Percentiles rank a stretch among this genome's conserved stretches.
These are phyloP conservation scores for Penicilliopsis zonata DNA, from an alignment of 495 filamentous ascomycete genomes.

Conservation along the genomic window DNA sequence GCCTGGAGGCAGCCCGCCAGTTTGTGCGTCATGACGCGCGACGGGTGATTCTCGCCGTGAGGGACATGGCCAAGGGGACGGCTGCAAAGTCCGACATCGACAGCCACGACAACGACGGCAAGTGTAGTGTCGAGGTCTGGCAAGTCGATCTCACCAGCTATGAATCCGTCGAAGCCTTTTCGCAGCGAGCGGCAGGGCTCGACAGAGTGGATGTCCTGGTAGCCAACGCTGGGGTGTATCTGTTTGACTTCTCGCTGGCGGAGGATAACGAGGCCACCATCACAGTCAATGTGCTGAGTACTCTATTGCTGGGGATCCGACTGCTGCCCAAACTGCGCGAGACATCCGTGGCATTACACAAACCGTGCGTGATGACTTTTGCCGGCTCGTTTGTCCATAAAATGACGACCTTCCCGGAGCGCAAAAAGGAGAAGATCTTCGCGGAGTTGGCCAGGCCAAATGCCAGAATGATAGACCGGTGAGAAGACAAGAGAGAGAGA, in stretches of 20 bases:
- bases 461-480: constrained; percentile 3
- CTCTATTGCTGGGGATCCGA: constrained; percentile 30
- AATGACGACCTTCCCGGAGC: constrained; percentile 19
- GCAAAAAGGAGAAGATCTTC: constrained; percentile 17
- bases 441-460: constrained; percentile 17
- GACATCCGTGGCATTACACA: constrained; percentile 14
- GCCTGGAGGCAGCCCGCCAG: constrained; percentile 36
- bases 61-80: constrained; percentile 24
- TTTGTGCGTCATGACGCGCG: constrained; percentile 24
- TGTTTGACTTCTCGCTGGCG: constrained; percentile 7
- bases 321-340: constrained; percentile 29
- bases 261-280: constrained; percentile 37
- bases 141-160: constrained; percentile 38
- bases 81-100: constrained; percentile 16
- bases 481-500: no score
- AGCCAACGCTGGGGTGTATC: constrained; percentile 33
- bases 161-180: constrained; percentile 27
- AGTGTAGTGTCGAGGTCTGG: constrained; percentile 41
- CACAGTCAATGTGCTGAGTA: constrained; percentile 43
- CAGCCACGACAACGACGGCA: background rate
- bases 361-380: constrained; percentile 17
- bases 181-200: constrained; percentile 15
- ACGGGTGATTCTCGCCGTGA: constrained; percentile 34
- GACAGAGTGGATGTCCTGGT: constrained; percentile 28
- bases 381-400: constrained; percentile 30